Percentiles rank a stretch among this genome's conserved stretches.
phyloP scores from a whole-genome alignment of 805 yeast genomes.

The Starmerella vaccinii region DNA sequence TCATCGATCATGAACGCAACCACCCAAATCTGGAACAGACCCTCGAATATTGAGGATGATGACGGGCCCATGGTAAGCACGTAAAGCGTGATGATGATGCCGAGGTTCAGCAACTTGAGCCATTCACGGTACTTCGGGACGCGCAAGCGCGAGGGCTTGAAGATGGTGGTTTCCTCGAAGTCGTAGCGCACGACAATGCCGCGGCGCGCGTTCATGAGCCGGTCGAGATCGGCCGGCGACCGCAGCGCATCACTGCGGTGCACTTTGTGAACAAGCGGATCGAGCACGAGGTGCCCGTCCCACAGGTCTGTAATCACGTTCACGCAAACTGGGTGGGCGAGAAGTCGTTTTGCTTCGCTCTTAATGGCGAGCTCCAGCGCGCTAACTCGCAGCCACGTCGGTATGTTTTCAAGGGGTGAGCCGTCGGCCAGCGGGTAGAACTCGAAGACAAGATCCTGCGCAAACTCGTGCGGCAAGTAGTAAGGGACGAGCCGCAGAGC shows the following conservation, averaged over 20 bases:
- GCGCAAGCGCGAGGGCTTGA: slow-evolving; percentile 33
- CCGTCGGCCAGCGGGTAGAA: slow-evolving; percentile 40
- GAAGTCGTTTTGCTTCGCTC: slow-evolving; percentile 43
- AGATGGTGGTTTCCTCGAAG: slow-evolving; percentile 30
- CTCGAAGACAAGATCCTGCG: slow-evolving; percentile 38
- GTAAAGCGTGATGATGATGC: slow-evolving; percentile 29
- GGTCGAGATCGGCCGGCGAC: slow-evolving; percentile 25
- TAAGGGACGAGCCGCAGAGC: slow-evolving; percentile 43
- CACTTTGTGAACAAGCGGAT: slow-evolving; percentile 32
- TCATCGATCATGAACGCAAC: slow-evolving; percentile 42
- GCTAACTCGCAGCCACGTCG: slow-evolving; percentile 34
- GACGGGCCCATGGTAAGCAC: slow-evolving; percentile 24
- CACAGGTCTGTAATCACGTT: slow-evolving; percentile 41
- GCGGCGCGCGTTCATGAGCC: slow-evolving; percentile 26
- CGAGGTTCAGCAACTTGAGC: slow-evolving; percentile 28
- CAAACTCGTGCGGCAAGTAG: slow-evolving; percentile 34
- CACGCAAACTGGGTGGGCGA: slow-evolving; percentile 44
- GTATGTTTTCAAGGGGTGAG: slow-evolving; percentile 21
- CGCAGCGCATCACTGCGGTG: slow-evolving; percentile 26
- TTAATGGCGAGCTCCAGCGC: slow-evolving; percentile 44
- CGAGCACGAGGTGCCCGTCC: slow-evolving; percentile 41
- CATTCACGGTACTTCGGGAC: slow-evolving; percentile 34
- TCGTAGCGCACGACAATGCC: slow-evolving; percentile 32
- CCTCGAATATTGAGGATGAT: slow-evolving; percentile 27
- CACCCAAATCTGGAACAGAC: slow-evolving; percentile 38